These are phyloP conservation scores for Obba rivulosa DNA, from an alignment of 768 basidiomycete species.

Conservation along the genomic window DNA sequence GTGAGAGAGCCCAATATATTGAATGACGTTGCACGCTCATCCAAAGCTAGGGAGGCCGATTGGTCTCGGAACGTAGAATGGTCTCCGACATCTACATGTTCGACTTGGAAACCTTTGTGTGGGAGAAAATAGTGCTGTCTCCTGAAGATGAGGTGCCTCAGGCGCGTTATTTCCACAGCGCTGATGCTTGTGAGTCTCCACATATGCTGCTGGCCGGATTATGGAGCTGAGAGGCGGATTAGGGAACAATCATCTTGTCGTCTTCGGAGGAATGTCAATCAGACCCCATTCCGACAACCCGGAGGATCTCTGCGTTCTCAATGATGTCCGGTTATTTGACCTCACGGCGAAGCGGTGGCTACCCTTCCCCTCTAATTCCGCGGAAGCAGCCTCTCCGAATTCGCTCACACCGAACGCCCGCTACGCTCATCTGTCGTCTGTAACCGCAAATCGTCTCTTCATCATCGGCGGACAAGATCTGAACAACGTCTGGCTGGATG, in stretches of 20 bases:
- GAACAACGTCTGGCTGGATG: slow-evolving; percentile 89
- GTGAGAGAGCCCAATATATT: slow-evolving; percentile 38
- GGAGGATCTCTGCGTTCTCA: slow-evolving; percentile 86
- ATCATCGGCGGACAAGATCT: slow-evolving; percentile 96
- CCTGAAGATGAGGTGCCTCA: slow-evolving; percentile 69
- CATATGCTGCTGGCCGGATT: slow-evolving; percentile 3
- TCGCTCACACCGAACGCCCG: slow-evolving; percentile 71
- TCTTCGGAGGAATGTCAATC: slow-evolving; percentile 96
- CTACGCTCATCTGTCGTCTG: slow-evolving; percentile 91
- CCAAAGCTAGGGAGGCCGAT: slow-evolving; percentile 66
- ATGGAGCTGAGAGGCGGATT: slow-evolving; percentile 10
- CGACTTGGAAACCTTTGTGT: slow-evolving; percentile 74
- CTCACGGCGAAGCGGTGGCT: slow-evolving; percentile 69
- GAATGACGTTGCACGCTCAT: neutral
- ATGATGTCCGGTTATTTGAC: slow-evolving; percentile 90
- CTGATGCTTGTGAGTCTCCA: slow-evolving; percentile 67
- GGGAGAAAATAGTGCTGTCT: slow-evolving; percentile 63
- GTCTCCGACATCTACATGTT: slow-evolving; percentile 88
- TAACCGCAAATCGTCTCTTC: slow-evolving; percentile 79
- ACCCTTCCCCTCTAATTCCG: slow-evolving; percentile 36
- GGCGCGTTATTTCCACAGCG: slow-evolving; percentile 92
- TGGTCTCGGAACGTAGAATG: slow-evolving; percentile 84
- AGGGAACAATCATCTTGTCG: slow-evolving; percentile 88
- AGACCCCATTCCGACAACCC: slow-evolving; percentile 61
- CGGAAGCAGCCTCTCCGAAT: slow-evolving; percentile 31